Evolutionary conservation across 2,329 filamentous ascomycete genomes (phyloP).

Genomic region (Cucurbitaria berberidis): DNA sequence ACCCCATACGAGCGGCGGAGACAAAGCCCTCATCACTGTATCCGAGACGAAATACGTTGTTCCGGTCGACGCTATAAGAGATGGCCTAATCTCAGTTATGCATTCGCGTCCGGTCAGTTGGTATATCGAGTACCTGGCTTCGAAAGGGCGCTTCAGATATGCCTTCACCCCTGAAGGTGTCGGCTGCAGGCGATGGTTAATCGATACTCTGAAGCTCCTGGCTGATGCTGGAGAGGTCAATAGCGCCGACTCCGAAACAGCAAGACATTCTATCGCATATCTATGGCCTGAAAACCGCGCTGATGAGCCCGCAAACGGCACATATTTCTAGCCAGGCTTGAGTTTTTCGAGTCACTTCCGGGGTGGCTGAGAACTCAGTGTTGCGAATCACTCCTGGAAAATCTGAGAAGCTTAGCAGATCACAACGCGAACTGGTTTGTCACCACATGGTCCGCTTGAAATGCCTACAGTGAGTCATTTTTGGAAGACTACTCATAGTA

Average conservation of each 20-base stretch:
- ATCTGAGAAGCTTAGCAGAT: too few species aligned
- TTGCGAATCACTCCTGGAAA: too few species aligned
- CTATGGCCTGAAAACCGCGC: not conserved
- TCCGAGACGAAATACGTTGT: not conserved
- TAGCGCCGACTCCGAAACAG: not conserved
- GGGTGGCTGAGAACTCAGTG: too few species aligned
- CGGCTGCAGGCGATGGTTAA: constrained; percentile 1
- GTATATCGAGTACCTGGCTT: constrained; percentile 4
- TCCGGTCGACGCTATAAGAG: not conserved
- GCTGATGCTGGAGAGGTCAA: constrained; percentile 1
- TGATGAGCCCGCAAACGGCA: not conserved
- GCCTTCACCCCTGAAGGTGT: not conserved
- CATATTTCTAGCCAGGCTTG: too few species aligned
- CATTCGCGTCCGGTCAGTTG: not conserved
- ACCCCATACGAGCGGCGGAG: not conserved
- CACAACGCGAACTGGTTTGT: too few species aligned
- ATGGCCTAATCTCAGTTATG: not conserved
- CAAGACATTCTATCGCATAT: not conserved
- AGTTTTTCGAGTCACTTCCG: too few species aligned
- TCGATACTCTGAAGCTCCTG: constrained; percentile 2
- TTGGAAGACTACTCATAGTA: too few species aligned
- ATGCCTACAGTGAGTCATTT: too few species aligned
- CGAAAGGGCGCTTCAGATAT: constrained; percentile 3
- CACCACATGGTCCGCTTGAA: too few species aligned
- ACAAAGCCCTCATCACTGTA: not conserved